Base-by-base conservation (phyloP, 2,329 filamentous ascomycete species). In the Xylariaceae sp. region DNA sequence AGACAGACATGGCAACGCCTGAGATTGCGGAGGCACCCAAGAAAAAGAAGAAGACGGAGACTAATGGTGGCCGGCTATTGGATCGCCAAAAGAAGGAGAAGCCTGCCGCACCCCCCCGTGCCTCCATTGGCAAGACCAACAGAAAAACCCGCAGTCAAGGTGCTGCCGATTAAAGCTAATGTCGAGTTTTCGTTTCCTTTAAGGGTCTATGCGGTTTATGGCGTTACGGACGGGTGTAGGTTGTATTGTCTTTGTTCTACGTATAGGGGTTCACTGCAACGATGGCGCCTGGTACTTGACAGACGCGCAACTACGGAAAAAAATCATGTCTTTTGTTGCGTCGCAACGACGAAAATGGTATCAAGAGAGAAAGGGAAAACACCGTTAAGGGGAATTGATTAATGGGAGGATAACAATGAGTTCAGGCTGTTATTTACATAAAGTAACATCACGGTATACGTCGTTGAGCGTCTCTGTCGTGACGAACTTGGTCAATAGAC, bases 1-100 rank as follows among this genome's bases (percentile, higher is more conserved):
- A 66, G 15, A 53, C 51, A n/a, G 51, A 61, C 7, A 53, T 17
- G 3, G 51, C 58, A 7, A 61, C 62, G 6, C 48, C 62, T 35
- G 51, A 61, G 4, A 57, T 65, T 18, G 62, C 66, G 4, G 72
- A 72, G 58, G 69, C 69, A 2, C 61, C 66, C 1, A 73, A 73
- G 49, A 79, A 78, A 67, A 79, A 78, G 63, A 79, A 78, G 67
- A 79, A 78, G 63, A 69, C 72, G 55, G 78, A 75, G 64, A 69
- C 74, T 5, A 72, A 74, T 48, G 72, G 74, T 47, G 66, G 66
- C 47, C 73, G 67, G 59, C 74, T 74, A 56, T 66, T 64, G n/a
- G 72, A 71, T 15, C 70, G 73, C 7, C 71, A 73, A 7, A 73
- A 64, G 63, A 75, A 75, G 65, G 66, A 74, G 35, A 71, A 72